These are phyloP conservation scores for Sungouiella blattae DNA, from an alignment of 805 yeast species.

Conservation along the genomic window DNA sequence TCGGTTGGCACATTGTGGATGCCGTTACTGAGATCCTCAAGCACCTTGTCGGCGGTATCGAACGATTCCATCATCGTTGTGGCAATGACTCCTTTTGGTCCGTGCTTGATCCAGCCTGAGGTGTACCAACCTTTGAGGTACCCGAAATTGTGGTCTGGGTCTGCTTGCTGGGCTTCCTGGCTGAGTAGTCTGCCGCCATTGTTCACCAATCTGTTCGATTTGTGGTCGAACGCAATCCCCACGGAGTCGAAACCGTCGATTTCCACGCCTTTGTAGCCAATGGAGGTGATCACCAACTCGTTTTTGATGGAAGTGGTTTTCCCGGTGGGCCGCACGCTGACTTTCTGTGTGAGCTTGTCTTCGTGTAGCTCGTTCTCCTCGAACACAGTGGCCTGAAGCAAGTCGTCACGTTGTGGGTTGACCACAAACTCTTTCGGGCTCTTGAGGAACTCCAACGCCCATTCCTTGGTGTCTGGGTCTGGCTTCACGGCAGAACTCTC, in stretches of 20 bases:
- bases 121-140: slow-evolving; percentile 57
- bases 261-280: slow-evolving; percentile 77
- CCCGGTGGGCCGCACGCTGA: slow-evolving; percentile 33
- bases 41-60: slow-evolving; percentile 63
- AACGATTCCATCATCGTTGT: slow-evolving; percentile 84
- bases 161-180: slow-evolving; percentile 7
- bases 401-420: slow-evolving; percentile 28
- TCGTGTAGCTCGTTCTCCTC: slow-evolving; percentile 41
- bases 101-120: slow-evolving; percentile 87
- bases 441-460: slow-evolving; percentile 69
- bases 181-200: slow-evolving; percentile 30
- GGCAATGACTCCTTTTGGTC: slow-evolving; percentile 88
- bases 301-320: slow-evolving; percentile 33
- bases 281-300: slow-evolving; percentile 72
- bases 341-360: slow-evolving; percentile 27
- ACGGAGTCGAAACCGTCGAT: slow-evolving; percentile 52
- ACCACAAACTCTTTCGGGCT: slow-evolving; percentile 57
- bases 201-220: slow-evolving; percentile 26
- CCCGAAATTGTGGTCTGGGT: slow-evolving; percentile 19
- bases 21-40: slow-evolving; percentile 48
- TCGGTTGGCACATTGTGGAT: slow-evolving; percentile 18
- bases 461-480: slow-evolving; percentile 26
- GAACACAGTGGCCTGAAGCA: slow-evolving; percentile 47
- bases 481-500: background rate
- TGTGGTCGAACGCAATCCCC: slow-evolving; percentile 25